Evolutionary conservation across 2,329 filamentous ascomycete genomes (phyloP), one percentile per base, ranked within the genome.

Genomic region (Neonectria neomacrospora): DNA sequence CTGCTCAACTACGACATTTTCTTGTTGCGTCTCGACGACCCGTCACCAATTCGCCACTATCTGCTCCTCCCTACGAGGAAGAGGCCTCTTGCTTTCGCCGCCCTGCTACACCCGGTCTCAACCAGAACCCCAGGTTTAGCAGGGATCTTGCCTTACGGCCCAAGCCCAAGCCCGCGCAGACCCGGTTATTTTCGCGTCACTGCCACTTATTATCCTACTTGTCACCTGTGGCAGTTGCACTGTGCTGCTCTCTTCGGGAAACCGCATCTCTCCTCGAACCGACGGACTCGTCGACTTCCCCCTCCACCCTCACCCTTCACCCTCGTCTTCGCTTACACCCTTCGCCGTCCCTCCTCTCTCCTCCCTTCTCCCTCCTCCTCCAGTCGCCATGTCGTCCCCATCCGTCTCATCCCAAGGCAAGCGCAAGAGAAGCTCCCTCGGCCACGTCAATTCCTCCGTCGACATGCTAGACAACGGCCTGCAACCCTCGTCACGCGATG

Each of bases 401-500:
- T 85, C 83, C 26, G 81, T 81, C 55, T 83, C 84, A 22, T 80
- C 83, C 61, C 80, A 83, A 65, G 81, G 81, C 68, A 97, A 97
- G 85, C 91, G 94, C 80, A 97, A 97, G 86, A 90, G 94, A 78
- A 87, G 86, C 59, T 81, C 82, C 63, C 86, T 84, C 65, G 79
- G 83, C 68, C 83, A 78, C 64, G 78, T 80, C 54, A 78, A 81
- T 66, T 81, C 84, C 79, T 75, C 82, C 65, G 75, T 80, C 66
- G 69, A 71, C 64, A 59, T 74, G 66, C 60, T 86, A 61, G 85
- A 88, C 58, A 87, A 90, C 74, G 83, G 79, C 64, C 75, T 88
- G 53, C 85, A 90, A 69, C 88, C 91, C 37, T 93, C 91, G 18
- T 94, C 92, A 37, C 88, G 91, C 75, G 92, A 96, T 81, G 92